Conservation (phyloP, 2,329 filamentous ascomycete species). For the Xylariaceae sp. region DNA sequence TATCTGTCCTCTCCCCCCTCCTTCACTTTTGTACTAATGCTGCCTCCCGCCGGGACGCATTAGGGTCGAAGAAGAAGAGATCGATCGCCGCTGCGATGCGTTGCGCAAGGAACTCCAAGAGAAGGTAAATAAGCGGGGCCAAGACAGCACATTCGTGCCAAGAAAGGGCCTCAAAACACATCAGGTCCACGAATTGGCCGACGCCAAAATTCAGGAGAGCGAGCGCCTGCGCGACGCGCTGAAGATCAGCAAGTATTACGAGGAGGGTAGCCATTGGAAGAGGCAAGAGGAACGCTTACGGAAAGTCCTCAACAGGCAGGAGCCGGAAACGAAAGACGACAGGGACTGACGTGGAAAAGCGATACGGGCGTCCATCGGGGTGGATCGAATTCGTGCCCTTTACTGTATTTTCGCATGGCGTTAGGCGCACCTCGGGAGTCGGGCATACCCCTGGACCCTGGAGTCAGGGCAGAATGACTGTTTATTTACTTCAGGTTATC, state of each 20-base stretch:
- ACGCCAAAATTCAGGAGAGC: constrained; percentile 94
- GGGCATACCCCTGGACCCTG: constrained; percentile 15
- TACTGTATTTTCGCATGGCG: constrained; percentile 17
- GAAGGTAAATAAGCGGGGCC: constrained; percentile 45
- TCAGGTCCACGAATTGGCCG: constrained; percentile 92
- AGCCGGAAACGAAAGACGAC: constrained; percentile 6
- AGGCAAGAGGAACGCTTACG: constrained; percentile 69
- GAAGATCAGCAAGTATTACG: constrained; percentile 79
- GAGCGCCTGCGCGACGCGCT: constrained; percentile 81
- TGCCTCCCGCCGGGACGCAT: not conserved
- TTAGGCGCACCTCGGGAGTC: constrained; percentile 13
- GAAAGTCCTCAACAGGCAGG: constrained; percentile 41
- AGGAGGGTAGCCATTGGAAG: constrained; percentile 82
- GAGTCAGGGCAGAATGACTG: not conserved
- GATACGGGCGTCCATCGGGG: not conserved
- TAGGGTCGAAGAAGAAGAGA: constrained; percentile 82
- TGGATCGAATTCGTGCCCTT: not conserved
- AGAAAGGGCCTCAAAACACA: constrained; percentile 72
- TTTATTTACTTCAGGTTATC: not conserved
- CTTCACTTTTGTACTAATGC: not conserved
- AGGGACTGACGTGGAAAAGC: not conserved
- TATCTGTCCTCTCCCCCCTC: no score
- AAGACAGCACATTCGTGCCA: constrained; percentile 35
- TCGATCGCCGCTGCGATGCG: constrained; percentile 69
- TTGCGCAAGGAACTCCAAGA: constrained; percentile 60